A percentile compares a stretch with the other conserved stretches of the same genome.
phyloP scores from a whole-genome alignment of 805 yeast genomes.

The Sugiyamaella boreocaroliniensis region DNA sequence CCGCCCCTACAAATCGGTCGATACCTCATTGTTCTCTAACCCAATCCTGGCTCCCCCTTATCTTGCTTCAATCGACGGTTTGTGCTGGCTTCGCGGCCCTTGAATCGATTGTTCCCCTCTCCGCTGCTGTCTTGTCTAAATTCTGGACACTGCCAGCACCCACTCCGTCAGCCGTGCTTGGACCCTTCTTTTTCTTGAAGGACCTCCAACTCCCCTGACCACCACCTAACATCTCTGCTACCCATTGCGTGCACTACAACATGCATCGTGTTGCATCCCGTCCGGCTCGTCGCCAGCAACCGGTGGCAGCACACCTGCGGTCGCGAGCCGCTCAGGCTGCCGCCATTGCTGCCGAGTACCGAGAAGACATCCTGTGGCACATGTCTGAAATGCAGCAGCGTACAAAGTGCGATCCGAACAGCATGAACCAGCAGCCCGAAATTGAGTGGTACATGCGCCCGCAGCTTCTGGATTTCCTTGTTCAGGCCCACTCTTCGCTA shows the following conservation, averaged over 20 bases:
- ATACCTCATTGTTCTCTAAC: no score
- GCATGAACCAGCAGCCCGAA: slow-evolving; percentile 86
- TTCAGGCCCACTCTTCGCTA: slow-evolving; percentile 54
- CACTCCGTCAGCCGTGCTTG: neutral
- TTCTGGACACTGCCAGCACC: neutral
- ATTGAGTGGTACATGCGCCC: slow-evolving; percentile 66
- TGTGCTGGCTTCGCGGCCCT: no score
- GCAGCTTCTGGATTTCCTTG: slow-evolving; percentile 69
- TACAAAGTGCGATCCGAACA: slow-evolving; percentile 46
- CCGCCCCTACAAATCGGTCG: no score
- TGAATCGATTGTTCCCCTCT: no score
- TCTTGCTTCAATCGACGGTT: no score
- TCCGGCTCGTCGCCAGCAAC: neutral
- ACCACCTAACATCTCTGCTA: neutral
- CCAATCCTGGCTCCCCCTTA: no score
- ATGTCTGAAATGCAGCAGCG: slow-evolving; percentile 29
- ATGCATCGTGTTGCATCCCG: neutral
- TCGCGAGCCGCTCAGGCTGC: neutral
- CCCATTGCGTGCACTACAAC: neutral
- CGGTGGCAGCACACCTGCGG: neutral
- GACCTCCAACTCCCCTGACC: neutral
- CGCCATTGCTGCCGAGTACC: slow-evolving; percentile 28
- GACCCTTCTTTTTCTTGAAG: no score
- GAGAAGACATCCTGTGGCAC: slow-evolving; percentile 31
- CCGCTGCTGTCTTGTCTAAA: no score